Evolutionary conservation across 805 yeast genomes (phyloP).

Genomic region (Candida tallmaniae): DNA sequence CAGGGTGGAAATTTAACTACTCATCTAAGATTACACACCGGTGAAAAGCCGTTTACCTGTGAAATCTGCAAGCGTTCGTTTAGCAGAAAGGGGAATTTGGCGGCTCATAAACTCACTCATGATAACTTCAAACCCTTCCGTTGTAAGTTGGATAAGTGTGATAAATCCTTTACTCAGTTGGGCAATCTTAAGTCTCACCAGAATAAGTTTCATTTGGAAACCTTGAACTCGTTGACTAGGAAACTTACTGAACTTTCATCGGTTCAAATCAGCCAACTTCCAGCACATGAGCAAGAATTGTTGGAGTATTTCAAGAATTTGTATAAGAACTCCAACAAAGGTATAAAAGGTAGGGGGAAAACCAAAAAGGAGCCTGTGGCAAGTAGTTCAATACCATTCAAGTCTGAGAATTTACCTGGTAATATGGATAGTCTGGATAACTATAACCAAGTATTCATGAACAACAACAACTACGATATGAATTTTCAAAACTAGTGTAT

Average conservation of each 20-base stretch:
- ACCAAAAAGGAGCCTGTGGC: constrained; percentile 2
- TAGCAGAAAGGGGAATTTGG: constrained; percentile 87
- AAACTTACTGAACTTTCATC: constrained; percentile 58
- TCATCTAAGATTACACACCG: constrained; percentile 82
- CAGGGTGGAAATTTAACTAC: constrained; percentile 90
- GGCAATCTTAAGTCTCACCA: constrained; percentile 95
- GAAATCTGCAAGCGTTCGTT: constrained; percentile 70
- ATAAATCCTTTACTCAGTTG: constrained; percentile 81
- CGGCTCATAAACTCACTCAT: constrained; percentile 83
- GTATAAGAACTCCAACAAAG: constrained; percentile 85
- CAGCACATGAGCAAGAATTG: constrained; percentile 61
- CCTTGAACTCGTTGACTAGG: constrained; percentile 63
- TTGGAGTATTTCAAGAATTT: constrained; percentile 74
- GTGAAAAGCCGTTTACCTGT: constrained; percentile 87
- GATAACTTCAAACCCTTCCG: constrained; percentile 71
- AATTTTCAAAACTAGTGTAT: constrained; percentile 2
- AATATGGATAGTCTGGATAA: constrained; percentile 2
- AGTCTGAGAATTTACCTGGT: not conserved
- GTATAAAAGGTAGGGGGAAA: constrained; percentile 88
- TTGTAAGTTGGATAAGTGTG: constrained; percentile 78
- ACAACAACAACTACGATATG: constrained; percentile 4
- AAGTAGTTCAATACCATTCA: too few relatives aligned
- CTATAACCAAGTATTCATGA: constrained; percentile 5
- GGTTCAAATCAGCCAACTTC: constrained; percentile 43
- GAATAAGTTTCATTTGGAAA: constrained; percentile 76